A percentile compares a stretch with the other conserved stretches of the same genome.
These are phyloP conservation scores for Globisporangium canariense DNA, from an alignment of 352 stramenopile genomes.

Conservation along the genomic window DNA sequence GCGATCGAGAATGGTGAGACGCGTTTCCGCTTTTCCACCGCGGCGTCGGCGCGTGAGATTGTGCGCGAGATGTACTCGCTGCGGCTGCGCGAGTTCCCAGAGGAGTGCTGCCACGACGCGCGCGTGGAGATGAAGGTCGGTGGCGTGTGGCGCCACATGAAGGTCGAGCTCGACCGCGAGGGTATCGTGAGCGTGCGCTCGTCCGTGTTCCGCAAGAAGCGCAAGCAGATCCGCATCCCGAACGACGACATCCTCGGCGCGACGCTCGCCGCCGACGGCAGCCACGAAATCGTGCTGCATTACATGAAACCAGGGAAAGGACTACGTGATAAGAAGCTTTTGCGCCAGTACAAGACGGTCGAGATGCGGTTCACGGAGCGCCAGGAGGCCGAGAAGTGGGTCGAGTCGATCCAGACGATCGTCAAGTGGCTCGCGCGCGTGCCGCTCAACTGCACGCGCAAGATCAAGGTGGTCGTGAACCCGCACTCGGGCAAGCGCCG, in stretches of 20 bases:
- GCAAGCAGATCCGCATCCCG: conserved; percentile 42
- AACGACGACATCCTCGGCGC: conserved; percentile 60
- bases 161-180: conserved; percentile 45
- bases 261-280: conserved; percentile 20
- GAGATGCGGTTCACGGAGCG: conserved; percentile 35
- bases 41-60: conserved; percentile 48
- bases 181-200: conserved; percentile 48
- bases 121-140: conserved; percentile 42
- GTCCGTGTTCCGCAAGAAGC: conserved; percentile 62
- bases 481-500: conserved; percentile 61
- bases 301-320: conserved; percentile 60
- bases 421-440: conserved; percentile 76
- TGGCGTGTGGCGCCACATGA: conserved; percentile 51
- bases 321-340: conserved; percentile 48
- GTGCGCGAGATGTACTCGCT: conserved; percentile 74
- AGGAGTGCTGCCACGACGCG: conserved; percentile 30
- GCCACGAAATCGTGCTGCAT: conserved; percentile 42
- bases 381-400: conserved; percentile 27
- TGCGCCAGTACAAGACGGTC: conserved; percentile 47
- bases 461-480: conserved; percentile 80
- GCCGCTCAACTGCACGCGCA: conserved; percentile 39
- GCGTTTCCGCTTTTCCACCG: conserved; percentile 60
- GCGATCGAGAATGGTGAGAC: conserved; percentile 56
- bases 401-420: conserved; percentile 42
- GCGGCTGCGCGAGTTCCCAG: conserved; percentile 51